A percentile compares a stretch with the other conserved stretches of the same genome.
Evolutionary conservation across 179 eudicot genomes (phyloP).

Genomic region (Beta lomatogona): DNA sequence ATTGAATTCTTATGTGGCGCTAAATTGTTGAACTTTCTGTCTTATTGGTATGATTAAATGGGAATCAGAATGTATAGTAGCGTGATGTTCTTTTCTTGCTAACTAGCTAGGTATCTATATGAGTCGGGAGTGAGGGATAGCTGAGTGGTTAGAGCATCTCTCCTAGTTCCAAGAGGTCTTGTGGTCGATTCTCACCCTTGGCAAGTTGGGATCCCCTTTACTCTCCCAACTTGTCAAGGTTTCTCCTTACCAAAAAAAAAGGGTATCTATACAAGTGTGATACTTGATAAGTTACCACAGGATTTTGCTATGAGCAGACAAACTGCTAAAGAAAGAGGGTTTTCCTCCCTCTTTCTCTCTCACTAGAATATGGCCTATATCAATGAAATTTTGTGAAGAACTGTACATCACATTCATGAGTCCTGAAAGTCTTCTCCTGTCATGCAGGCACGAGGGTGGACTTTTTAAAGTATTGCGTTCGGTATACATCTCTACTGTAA

Average conservation of each 20-base stretch:
- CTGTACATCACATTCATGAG: background rate
- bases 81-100: background rate
- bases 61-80: background rate
- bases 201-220: no score
- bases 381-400: background rate
- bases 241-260: no score
- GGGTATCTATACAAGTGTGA: no score
- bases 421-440: background rate
- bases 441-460: slow-evolving; percentile 88
- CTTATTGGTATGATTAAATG: background rate
- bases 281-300: no score
- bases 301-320: background rate
- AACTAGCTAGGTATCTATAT: background rate
- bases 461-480: slow-evolving; percentile 51
- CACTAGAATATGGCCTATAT: background rate
- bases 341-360: background rate
- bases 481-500: slow-evolving; percentile 37
- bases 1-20: background rate
- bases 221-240: no score
- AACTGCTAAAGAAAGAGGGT: background rate
- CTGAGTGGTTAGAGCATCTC: no score
- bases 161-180: no score
- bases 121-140: no score
- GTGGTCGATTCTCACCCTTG: no score
- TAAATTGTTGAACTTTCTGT: background rate